Base-by-base conservation (phyloP, 1,284 basidiomycete species). In the Puccinia brachypodii region DNA sequence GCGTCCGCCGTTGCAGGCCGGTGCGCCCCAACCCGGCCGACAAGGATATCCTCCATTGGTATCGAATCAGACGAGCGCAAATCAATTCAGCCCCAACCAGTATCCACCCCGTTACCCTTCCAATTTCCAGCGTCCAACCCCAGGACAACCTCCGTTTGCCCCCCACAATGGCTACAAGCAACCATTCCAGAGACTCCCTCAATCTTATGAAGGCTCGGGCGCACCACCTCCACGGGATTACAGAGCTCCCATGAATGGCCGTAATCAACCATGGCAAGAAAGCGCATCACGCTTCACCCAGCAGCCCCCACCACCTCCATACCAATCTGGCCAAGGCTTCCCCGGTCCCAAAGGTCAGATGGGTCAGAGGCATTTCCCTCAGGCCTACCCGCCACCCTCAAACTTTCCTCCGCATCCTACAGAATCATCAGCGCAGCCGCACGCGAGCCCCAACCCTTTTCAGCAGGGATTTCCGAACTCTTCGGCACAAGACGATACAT, bases 131-230 rank as follows among this genome's bases (percentile, higher is more conserved):
- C 28, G 28, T n/a, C 58, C 58, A 33, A 60, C 31, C 58, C 58
- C 58, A 60, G 58, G 58, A 60, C 58, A 60, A 13, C 58, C 58
- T 33, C 25, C 58, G 58, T 60, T 33, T 60, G n/a, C 58, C 31
- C 28, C 58, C 11, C 58, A 16, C 28, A 60, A 60, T 60, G 58
- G 28, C 28, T 33, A 33, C 14, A 60, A 60, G 31, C 58, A 60
- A 31, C 33, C 58, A 14, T 60, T 60, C 28, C 58, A 33, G 25
- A 60, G 58, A 33, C 8, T 31, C 33, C 58, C 58, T 60, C 58
- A 25, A 31, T 4, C 25, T 33, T 60, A 60, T 60, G 28, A 25
- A 60, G 58, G 58, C 31, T 7, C 56, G 31, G 56, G 56, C 25
- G 4, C 4, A 22, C 56, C 3, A 53, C 11, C 53, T 19, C n/a